Evolutionary conservation across 768 basidiomycete genomes (phyloP).

Genomic region (Lactifluus hygrophoroides): DNA sequence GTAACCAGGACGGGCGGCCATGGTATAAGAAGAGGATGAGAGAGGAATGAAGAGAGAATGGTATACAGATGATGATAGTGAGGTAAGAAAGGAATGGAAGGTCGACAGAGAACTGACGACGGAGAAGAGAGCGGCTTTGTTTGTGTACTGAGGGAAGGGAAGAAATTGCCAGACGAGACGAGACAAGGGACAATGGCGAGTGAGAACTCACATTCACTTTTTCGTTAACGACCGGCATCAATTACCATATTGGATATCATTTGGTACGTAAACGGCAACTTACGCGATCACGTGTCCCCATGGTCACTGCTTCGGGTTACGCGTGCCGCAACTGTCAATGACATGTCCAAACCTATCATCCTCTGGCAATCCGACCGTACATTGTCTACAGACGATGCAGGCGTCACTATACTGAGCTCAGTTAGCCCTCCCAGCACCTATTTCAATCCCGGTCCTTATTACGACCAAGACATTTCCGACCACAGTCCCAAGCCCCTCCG

Average conservation of each 20-base stretch:
- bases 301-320: no score
- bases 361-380: slow-evolving; percentile 11
- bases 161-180: neutral
- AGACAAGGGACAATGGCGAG: neutral
- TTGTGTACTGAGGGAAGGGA: neutral
- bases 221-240: neutral
- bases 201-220: no score
- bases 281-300: neutral
- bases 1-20: slow-evolving; percentile 31
- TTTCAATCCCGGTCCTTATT: slow-evolving; percentile 15
- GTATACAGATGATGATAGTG: neutral
- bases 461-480: neutral
- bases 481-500: neutral
- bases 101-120: slow-evolving; percentile 5
- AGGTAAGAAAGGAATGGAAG: slow-evolving; percentile 14
- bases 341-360: slow-evolving; percentile 14
- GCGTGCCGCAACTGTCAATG: no score
- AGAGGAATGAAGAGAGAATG: slow-evolving; percentile 2
- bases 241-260: neutral
- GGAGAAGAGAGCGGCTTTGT: neutral
- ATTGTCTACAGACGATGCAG: slow-evolving; percentile 15
- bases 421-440: slow-evolving; percentile 8
- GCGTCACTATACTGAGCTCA: slow-evolving; percentile 11
- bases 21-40: slow-evolving; percentile 18
- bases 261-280: no score